Evolutionary conservation across 2,329 filamentous ascomycete species (phyloP).

Genomic region (Colletotrichum brevisporum): DNA sequence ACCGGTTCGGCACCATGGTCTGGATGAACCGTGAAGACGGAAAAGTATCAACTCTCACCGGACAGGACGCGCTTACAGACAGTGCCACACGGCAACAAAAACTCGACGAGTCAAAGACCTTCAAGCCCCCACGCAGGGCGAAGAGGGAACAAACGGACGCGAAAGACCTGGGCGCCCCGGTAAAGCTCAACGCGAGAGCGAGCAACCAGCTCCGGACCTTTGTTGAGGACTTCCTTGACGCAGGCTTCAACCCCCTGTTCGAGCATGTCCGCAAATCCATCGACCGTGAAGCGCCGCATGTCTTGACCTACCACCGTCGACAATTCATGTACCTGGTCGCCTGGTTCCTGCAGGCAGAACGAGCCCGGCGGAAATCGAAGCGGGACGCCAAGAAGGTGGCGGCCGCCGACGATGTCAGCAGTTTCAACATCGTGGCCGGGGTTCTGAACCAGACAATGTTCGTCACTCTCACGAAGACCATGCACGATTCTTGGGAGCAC

Average conservation of each 20-base stretch:
- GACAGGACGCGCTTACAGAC: slow-evolving; percentile 86
- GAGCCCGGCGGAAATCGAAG: slow-evolving; percentile 75
- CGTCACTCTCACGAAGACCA: slow-evolving; percentile 85
- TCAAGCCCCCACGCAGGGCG: slow-evolving; percentile 81
- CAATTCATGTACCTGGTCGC: slow-evolving; percentile 94
- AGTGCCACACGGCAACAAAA: slow-evolving; percentile 82
- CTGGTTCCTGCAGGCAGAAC: slow-evolving; percentile 93
- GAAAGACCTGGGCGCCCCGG: slow-evolving; percentile 82
- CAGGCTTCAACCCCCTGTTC: slow-evolving; percentile 94
- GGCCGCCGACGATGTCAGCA: slow-evolving; percentile 71
- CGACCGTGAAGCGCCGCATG: slow-evolving; percentile 87
- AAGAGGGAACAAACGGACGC: slow-evolving; percentile 74
- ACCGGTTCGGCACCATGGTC: slow-evolving; percentile 96
- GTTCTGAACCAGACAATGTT: slow-evolving; percentile 97
- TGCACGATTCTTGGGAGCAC: slow-evolving; percentile 83
- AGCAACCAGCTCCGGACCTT: slow-evolving; percentile 84
- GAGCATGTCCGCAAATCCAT: slow-evolving; percentile 88
- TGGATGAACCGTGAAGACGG: slow-evolving; percentile 92
- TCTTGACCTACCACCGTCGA: slow-evolving; percentile 81
- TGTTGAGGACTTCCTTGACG: slow-evolving; percentile 93
- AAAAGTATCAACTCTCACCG: slow-evolving; percentile 88
- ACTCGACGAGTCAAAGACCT: slow-evolving; percentile 92
- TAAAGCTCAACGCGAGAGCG: slow-evolving; percentile 79
- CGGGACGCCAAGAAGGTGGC: slow-evolving; percentile 63
- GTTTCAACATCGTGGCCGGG: slow-evolving; percentile 87